phyloP scores from a whole-genome alignment of 345 rosid species.

The Boechera retrofracta region DNA sequence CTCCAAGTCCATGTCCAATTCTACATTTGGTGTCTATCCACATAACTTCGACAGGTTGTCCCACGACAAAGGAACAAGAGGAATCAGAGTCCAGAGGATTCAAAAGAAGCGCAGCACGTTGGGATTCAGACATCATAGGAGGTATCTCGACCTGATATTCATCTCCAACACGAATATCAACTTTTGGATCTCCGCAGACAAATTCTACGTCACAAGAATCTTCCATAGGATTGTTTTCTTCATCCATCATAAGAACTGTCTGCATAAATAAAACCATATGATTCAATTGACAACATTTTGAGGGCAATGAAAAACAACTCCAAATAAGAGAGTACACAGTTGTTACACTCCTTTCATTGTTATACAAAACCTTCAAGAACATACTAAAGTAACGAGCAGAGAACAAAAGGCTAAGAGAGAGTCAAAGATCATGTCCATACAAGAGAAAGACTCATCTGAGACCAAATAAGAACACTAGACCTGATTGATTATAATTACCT shows the following conservation, averaged over 20 bases:
- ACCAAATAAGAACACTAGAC: constrained; percentile 10
- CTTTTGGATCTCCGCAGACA: constrained; percentile 52
- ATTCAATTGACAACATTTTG: not conserved
- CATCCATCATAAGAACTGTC: constrained; percentile 37
- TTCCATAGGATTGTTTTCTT: constrained; percentile 37
- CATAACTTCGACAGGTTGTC: constrained; percentile 55
- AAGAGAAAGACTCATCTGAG: constrained; percentile 9
- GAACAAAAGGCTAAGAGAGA: not conserved
- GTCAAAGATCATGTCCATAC: not conserved
- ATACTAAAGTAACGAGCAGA: constrained; percentile 10
- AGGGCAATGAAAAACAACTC: not conserved
- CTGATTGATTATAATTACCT: too few relatives aligned
- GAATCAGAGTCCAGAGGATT: constrained; percentile 42
- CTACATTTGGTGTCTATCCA: constrained; percentile 46
- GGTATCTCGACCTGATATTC: constrained; percentile 68
- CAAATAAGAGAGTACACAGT: too few relatives aligned
- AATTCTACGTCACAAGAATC: constrained; percentile 46
- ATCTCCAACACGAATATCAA: constrained; percentile 61
- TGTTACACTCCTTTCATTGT: not conserved
- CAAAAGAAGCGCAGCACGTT: constrained; percentile 38
- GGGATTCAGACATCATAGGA: constrained; percentile 52
- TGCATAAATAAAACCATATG: constrained; percentile 18
- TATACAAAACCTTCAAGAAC: constrained; percentile 22
- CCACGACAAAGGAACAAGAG: constrained; percentile 50
- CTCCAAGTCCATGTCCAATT: constrained; percentile 10